Conservation (phyloP, 257 asterid species). For the Eustoma russellianum region DNA sequence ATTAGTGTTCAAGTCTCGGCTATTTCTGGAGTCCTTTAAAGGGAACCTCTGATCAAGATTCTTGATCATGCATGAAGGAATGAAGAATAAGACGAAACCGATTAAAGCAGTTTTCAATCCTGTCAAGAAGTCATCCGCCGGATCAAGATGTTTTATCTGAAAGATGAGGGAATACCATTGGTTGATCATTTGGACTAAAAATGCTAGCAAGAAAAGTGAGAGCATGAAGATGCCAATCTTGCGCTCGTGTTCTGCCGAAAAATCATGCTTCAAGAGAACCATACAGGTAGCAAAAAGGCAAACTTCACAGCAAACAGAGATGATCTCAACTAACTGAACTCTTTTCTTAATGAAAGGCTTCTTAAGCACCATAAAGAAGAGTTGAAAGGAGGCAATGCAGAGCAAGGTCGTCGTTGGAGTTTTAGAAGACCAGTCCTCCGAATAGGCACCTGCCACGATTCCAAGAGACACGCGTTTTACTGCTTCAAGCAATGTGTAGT, state of each 20-base stretch:
- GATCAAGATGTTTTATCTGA: constrained; percentile 59
- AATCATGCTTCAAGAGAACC: constrained; percentile 31
- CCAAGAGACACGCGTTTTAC: constrained; percentile 57
- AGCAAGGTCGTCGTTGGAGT: constrained; percentile 48
- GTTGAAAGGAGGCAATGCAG: constrained; percentile 58
- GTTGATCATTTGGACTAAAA: constrained; percentile 33
- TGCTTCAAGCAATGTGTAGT: constrained; percentile 61
- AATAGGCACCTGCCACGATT: constrained; percentile 55
- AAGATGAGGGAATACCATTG: constrained; percentile 53
- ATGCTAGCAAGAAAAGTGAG: constrained; percentile 39
- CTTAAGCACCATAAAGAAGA: constrained; percentile 86
- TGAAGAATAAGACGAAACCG: constrained; percentile 45
- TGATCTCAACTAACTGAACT: constrained; percentile 79
- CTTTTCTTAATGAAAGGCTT: constrained; percentile 86
- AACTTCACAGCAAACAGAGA: constrained; percentile 51
- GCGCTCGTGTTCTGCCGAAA: constrained; percentile 37
- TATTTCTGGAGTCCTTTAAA: constrained; percentile 16
- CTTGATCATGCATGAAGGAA: constrained; percentile 39
- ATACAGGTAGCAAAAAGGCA: constrained; percentile 45
- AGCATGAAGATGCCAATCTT: constrained; percentile 56
- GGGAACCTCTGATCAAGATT: constrained; percentile 34
- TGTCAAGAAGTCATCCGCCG: constrained; percentile 33
- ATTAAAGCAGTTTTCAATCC: constrained; percentile 52
- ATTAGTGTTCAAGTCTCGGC: constrained; percentile 23
- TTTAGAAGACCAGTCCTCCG: constrained; percentile 38